phyloP scores from a whole-genome alignment of 352 stramenopile genomes.

The Phytophthora pseudosyringae region DNA sequence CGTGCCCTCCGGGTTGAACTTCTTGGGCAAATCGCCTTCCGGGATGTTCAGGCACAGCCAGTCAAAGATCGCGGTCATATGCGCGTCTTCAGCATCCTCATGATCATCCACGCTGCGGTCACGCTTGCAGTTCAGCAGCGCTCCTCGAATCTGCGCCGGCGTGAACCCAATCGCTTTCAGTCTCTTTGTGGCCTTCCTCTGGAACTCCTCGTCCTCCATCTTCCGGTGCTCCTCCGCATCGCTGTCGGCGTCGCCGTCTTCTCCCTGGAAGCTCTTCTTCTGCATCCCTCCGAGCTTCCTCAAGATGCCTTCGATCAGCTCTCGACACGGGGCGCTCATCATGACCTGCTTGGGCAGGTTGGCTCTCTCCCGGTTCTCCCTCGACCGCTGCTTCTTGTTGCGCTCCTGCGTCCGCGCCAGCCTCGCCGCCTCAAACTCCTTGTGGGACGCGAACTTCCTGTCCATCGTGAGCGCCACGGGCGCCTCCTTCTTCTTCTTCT shows the following conservation, averaged over 20 bases:
- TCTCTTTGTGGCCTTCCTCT: slow-evolving; percentile 31
- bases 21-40: slow-evolving; percentile 77
- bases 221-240: slow-evolving; percentile 11
- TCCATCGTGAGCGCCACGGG: slow-evolving; percentile 64
- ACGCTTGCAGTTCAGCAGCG: slow-evolving; percentile 39
- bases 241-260: background rate
- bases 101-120: slow-evolving; percentile 18
- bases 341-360: slow-evolving; percentile 92
- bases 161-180: slow-evolving; percentile 70
- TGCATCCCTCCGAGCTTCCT: slow-evolving; percentile 46
- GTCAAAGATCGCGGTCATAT: slow-evolving; percentile 58
- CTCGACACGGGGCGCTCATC: slow-evolving; percentile 88
- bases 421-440: slow-evolving; percentile 71
- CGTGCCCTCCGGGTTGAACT: slow-evolving; percentile 90
- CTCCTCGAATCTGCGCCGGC: slow-evolving; percentile 51
- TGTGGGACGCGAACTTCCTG: slow-evolving; percentile 76
- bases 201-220: slow-evolving; percentile 26
- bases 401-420: slow-evolving; percentile 56
- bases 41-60: slow-evolving; percentile 86
- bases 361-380: slow-evolving; percentile 92
- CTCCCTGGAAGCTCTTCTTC: slow-evolving; percentile 6
- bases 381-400: slow-evolving; percentile 81
- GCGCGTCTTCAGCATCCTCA: slow-evolving; percentile 29
- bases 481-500: slow-evolving; percentile 33
- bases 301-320: slow-evolving; percentile 89